Base-by-base conservation (phyloP, 2,329 filamentous ascomycete genomes). In the Rutstroemia sp. region DNA sequence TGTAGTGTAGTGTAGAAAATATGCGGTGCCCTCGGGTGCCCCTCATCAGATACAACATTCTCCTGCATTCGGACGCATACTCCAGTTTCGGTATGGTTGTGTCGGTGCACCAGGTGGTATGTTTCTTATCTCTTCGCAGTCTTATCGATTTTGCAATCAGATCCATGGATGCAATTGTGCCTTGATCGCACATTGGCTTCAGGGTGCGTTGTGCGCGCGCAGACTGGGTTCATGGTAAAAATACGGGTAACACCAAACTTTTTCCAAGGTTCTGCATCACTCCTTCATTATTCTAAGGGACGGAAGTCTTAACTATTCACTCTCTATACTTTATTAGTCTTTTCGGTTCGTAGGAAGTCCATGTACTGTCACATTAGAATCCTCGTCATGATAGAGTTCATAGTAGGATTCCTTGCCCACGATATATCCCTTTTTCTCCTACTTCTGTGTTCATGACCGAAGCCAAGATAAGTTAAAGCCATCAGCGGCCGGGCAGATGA, bases 121-220 rank as follows among this genome's bases (percentile, higher is more conserved):
- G 19, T n/a, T 12, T 38, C 47, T 51, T 56, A 51, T 56, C 53
- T 51, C 42, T 56, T 51, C 39, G 19, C 38, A 44, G 16, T 51
- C 47, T 55, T 51, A 56, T 51, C 53, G 38, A 25, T 21, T 51
- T 25, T 42, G 30, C 30, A 34, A 34, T 34, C 30, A 34, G 30
- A 34, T 34, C 30, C 16, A 51, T 45, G 19, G 47, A 51, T 49
- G 53, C 47, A 51, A 47, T 56, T 51, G 53, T 56, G 53, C 53
- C 47, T 37, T 38, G 47, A 51, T 56, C 47, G 38, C 53, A 56
- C 53, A 56, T 56, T 56, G 53, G 44, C 44, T 25, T 47, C 44
- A 23, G 44, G 44, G 14, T 23, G 5, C 39, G 16, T 42, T 42
- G 39, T 19, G 9, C 41, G 18, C 6, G 9, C 41, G 18, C 6